A percentile compares a stretch with the other conserved stretches of the same genome.
These are phyloP conservation scores for Pythium chondricola DNA, from an alignment of 352 stramenopile species.

Conservation along the genomic window DNA sequence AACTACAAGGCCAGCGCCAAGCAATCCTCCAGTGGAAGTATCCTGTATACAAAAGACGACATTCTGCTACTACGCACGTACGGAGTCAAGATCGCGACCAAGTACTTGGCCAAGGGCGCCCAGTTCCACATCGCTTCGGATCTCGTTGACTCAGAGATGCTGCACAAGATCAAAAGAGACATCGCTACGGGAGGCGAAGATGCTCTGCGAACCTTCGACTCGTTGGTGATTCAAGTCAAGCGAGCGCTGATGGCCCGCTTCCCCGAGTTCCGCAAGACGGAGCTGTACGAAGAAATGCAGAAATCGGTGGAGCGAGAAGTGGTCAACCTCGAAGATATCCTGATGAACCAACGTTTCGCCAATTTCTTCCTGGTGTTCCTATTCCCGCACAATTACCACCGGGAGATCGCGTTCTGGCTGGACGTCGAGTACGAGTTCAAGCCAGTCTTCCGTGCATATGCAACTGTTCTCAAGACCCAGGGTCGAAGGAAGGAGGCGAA, in stretches of 20 bases:
- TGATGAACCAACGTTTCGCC: slow-evolving; percentile 85
- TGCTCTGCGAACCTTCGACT: slow-evolving; percentile 74
- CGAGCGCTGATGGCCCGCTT: slow-evolving; percentile 75
- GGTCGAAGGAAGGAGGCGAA: slow-evolving; percentile 42
- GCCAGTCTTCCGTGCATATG: slow-evolving; percentile 67
- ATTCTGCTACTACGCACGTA: slow-evolving; percentile 80
- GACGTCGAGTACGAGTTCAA: slow-evolving; percentile 88
- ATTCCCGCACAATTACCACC: slow-evolving; percentile 85
- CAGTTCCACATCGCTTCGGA: slow-evolving; percentile 72
- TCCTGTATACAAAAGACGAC: slow-evolving; percentile 74
- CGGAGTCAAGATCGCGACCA: slow-evolving; percentile 82
- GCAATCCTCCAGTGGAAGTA: slow-evolving; percentile 17
- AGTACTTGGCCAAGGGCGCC: slow-evolving; percentile 71
- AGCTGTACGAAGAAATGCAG: slow-evolving; percentile 77
- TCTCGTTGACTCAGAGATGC: slow-evolving; percentile 52
- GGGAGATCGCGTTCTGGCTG: slow-evolving; percentile 78
- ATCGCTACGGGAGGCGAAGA: slow-evolving; percentile 72
- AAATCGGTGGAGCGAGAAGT: slow-evolving; percentile 75
- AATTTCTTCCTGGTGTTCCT: slow-evolving; percentile 89
- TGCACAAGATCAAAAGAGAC: slow-evolving; percentile 72
- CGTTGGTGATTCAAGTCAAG: slow-evolving; percentile 70
- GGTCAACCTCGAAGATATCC: slow-evolving; percentile 74
- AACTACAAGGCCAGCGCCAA: slow-evolving; percentile 19
- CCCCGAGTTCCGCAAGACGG: slow-evolving; percentile 71
- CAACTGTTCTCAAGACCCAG: slow-evolving; percentile 46